phyloP scores from a whole-genome alignment of 768 basidiomycete species.

The Lanmaoa pseudosensibilis region DNA sequence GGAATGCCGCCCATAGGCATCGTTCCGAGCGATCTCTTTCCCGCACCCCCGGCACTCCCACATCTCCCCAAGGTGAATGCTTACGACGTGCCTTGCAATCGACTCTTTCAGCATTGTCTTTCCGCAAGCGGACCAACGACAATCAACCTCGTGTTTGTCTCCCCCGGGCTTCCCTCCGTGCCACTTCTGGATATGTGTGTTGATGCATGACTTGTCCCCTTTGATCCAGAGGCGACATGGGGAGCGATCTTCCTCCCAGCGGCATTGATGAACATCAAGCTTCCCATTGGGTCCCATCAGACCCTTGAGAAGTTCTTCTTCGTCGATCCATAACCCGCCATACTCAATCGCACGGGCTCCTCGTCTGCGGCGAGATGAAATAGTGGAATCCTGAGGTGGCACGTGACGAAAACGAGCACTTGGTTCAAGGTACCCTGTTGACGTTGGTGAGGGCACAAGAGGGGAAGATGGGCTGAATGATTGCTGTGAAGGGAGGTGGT shows the following conservation, averaged over 20 bases:
- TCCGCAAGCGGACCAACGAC: conserved; percentile 14
- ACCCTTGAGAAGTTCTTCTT: conserved; percentile 9
- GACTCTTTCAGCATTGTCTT: conserved; percentile 24
- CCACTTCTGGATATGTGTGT: conserved; percentile 19
- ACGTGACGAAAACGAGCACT: neutral
- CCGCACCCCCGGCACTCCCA: conserved; percentile 17
- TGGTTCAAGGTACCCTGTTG: neutral
- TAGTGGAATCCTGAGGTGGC: neutral
- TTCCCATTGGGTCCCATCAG: neutral
- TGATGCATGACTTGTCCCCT: conserved; percentile 15
- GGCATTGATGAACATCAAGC: conserved; percentile 10
- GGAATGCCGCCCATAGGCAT: conserved; percentile 9
- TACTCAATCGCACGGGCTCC: conserved; percentile 3
- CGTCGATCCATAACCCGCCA: conserved; percentile 11
- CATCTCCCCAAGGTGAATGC: conserved; percentile 15
- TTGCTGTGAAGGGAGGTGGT: neutral
- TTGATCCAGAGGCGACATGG: conserved; percentile 18
- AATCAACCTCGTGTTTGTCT: conserved; percentile 9
- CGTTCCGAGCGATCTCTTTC: conserved; percentile 10
- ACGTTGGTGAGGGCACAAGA: neutral
- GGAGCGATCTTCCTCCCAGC: conserved; percentile 5
- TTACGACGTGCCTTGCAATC: conserved; percentile 14
- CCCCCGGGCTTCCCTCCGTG: conserved; percentile 9
- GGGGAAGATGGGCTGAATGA: neutral
- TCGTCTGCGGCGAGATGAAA: neutral